phyloP scores from a whole-genome alignment of 257 asterid species.

The Salvia splendens region DNA sequence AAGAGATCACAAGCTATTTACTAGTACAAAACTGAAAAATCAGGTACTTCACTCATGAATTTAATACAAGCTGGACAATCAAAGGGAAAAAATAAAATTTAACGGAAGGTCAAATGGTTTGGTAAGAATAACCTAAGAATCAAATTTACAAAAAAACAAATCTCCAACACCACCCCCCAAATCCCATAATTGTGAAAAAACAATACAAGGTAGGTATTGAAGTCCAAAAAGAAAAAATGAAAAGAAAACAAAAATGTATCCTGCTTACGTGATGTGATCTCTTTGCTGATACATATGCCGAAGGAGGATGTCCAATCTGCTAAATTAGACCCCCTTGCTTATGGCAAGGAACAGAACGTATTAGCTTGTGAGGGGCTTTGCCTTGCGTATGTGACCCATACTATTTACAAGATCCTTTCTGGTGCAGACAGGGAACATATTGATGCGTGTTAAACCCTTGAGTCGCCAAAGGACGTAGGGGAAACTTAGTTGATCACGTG shows the following conservation, averaged over 20 bases:
- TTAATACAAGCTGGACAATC: background rate
- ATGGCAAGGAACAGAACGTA: slow-evolving; percentile 10
- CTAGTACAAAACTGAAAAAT: too few relatives aligned
- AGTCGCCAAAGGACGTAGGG: slow-evolving; percentile 92
- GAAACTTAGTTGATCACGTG: slow-evolving; percentile 95
- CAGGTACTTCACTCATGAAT: too few relatives aligned
- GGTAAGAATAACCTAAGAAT: slow-evolving; percentile 16
- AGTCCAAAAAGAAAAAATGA: background rate
- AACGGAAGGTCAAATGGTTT: background rate
- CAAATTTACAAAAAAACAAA: slow-evolving; percentile 26
- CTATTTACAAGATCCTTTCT: slow-evolving; percentile 98
- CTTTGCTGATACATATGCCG: slow-evolving; percentile 6
- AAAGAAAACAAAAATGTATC: slow-evolving; percentile 11
- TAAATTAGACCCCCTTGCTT: slow-evolving; percentile 1
- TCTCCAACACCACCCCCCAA: slow-evolving; percentile 3
- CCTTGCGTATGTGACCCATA: slow-evolving; percentile 95
- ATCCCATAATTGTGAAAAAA: background rate
- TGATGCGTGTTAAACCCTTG: slow-evolving; percentile 58
- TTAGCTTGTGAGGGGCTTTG: slow-evolving; percentile 72
- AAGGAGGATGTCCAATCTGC: slow-evolving; percentile 11
- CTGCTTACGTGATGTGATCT: slow-evolving; percentile 13
- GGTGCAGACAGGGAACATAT: slow-evolving; percentile 90
- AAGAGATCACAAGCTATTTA: too few relatives aligned
- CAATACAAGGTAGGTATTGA: background rate
- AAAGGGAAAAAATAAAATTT: background rate